Evolutionary conservation across 2,329 filamentous ascomycete species (phyloP).

Genomic region (Cladorrhinum sp.): DNA sequence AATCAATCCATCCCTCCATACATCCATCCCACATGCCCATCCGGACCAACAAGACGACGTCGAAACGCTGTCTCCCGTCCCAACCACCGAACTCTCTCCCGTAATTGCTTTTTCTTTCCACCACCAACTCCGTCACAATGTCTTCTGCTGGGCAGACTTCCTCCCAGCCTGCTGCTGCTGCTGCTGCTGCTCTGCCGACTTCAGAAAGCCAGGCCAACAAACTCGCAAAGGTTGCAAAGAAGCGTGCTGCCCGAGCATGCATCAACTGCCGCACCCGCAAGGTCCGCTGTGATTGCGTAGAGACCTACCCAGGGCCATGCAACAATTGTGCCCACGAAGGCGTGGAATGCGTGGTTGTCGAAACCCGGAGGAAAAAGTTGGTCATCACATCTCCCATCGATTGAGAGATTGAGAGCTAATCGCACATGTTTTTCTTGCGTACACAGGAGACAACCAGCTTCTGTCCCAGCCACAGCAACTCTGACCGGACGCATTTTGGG

Average conservation of each 20-base stretch:
- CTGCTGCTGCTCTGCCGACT: background rate
- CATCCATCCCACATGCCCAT: background rate
- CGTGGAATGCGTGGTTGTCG: conserved; percentile 71
- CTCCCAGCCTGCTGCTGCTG: background rate
- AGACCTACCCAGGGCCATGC: conserved; percentile 69
- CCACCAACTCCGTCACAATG: conserved; percentile 5
- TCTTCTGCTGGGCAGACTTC: background rate
- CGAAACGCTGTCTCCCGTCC: background rate
- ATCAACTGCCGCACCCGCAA: conserved; percentile 86
- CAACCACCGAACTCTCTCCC: background rate
- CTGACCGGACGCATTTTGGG: background rate
- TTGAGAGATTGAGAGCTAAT: background rate
- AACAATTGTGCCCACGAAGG: conserved; percentile 82
- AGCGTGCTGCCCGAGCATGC: conserved; percentile 87
- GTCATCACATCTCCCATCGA: background rate
- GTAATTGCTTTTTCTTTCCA: background rate
- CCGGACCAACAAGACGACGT: background rate
- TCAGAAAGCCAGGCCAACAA: conserved; percentile 32
- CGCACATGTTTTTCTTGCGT: background rate
- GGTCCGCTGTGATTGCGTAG: conserved; percentile 90
- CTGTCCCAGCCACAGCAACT: background rate
- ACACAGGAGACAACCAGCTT: background rate
- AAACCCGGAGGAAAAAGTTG: conserved; percentile 81
- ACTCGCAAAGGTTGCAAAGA: conserved; percentile 59
- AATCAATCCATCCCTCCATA: background rate